Evolutionary conservation across 805 yeast genomes (phyloP), one percentile per base, ranked within the genome.

Genomic region (Saccharomycopsis fermentans): DNA sequence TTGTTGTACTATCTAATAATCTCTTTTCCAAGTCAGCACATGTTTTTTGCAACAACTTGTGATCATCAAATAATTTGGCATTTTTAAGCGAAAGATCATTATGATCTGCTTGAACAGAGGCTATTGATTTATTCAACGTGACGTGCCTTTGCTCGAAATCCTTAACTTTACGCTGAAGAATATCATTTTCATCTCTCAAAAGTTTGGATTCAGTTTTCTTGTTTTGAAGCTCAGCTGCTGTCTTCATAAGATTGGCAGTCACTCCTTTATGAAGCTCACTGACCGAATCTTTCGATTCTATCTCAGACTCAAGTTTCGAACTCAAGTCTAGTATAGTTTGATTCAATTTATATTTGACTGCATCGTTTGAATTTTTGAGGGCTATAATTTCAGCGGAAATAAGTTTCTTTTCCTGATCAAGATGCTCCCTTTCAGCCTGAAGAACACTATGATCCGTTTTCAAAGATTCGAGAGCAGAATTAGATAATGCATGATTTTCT

Each of bases 271-370:
- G 50, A 21, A 24, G 17, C 29, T 43, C 26, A 24, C 9, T 5
- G 5, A 14, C 24, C 2, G 24, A 16, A 9, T 21, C 50, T n/a
- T 5, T 36, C 4, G 48, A 47, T 19, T 54, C 12, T 64, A 67
- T 69, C 52, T 63, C 64, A 8, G 66, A 64, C 48, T 70, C 68
- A 3, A 69, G 50, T 54, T 66, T 66, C 24, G 62, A 50, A 24
- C 68, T 65, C 58, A 68, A 68, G 8, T 65, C 55, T 8, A 12
- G 17, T 6, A 24, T n/a, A 3, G 32, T 26, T 9, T 24, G 9
- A 6, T 52, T 52, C 9, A 52, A 35, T 14, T 35, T 35, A 21
- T 35, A 6, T 2, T 29, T 12, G 9, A 16, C 11, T n/a, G 16
- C n/a, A 21, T 35, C 12, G 6, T 24, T 43, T 12, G 26, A 21